phyloP scores from a whole-genome alignment of 306 rosid genomes.

The Boehmeria nivea region DNA sequence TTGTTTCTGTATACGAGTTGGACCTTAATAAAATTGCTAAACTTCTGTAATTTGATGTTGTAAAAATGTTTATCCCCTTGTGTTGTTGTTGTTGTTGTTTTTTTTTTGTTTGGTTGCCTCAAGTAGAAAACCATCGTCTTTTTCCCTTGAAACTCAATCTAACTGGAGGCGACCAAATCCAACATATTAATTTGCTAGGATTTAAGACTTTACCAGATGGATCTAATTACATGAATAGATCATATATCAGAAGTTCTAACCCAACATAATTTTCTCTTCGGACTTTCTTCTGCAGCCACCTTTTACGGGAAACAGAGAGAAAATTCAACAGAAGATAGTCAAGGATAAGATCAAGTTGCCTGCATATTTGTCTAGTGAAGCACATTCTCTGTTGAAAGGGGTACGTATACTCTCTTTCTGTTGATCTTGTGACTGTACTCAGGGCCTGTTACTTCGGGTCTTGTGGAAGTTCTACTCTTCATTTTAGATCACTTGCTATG shows the following conservation, averaged over 20 bases:
- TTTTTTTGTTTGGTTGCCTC: too few relatives aligned
- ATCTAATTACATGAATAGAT: neutral
- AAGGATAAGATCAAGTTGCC: slow-evolving; percentile 94
- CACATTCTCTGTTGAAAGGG: slow-evolving; percentile 86
- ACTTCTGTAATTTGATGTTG: too few relatives aligned
- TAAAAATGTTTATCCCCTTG: too few relatives aligned
- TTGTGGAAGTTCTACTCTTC: too few relatives aligned
- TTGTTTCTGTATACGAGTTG: neutral
- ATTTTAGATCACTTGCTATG: neutral
- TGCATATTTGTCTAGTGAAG: slow-evolving; percentile 78
- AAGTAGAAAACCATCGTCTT: too few relatives aligned
- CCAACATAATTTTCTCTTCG: slow-evolving; percentile 12
- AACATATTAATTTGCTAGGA: neutral
- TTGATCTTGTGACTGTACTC: neutral
- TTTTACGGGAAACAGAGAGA: slow-evolving; percentile 72
- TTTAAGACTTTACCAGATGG: neutral
- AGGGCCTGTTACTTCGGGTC: neutral
- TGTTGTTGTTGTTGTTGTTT: too few relatives aligned
- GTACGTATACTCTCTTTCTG: slow-evolving; percentile 26
- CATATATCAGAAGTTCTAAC: neutral
- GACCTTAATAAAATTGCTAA: neutral
- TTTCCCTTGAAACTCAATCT: too few relatives aligned
- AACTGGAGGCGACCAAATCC: too few relatives aligned
- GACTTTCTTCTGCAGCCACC: slow-evolving; percentile 69
- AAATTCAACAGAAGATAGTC: slow-evolving; percentile 80